Conservation (phyloP, 805 yeast genomes). For the Ogataea angusta region DNA sequence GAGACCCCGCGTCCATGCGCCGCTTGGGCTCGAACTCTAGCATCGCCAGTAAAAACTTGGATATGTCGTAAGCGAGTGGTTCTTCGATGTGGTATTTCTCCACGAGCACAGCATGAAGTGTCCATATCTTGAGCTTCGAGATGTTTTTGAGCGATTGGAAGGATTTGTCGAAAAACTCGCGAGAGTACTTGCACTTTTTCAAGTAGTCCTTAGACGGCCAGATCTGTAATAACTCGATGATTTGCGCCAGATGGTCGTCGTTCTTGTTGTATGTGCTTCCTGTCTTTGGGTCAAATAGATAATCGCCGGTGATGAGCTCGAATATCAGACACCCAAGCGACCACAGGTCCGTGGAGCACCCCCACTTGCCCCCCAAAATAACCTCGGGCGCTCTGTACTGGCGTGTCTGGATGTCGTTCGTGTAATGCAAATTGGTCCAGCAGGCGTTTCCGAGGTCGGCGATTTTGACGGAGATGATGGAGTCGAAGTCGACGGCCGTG, state of each 20-base stretch:
- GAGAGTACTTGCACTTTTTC: conserved; percentile 36
- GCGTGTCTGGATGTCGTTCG: conserved; percentile 66
- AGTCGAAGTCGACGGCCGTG: conserved; percentile 24
- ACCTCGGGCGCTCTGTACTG: conserved; percentile 68
- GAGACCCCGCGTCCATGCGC: conserved; percentile 53
- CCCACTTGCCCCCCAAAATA: conserved; percentile 57
- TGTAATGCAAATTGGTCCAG: conserved; percentile 59
- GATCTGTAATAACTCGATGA: conserved; percentile 46
- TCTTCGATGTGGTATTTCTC: conserved; percentile 47
- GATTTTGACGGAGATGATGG: conserved; percentile 46
- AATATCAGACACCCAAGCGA: conserved; percentile 56
- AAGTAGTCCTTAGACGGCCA: conserved; percentile 40
- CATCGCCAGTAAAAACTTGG: conserved; percentile 49
- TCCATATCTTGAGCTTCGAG: conserved; percentile 49
- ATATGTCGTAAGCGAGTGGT: conserved; percentile 36
- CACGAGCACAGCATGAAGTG: conserved; percentile 44
- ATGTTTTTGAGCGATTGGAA: conserved; percentile 39
- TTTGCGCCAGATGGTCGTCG: conserved; percentile 63
- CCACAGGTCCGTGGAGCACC: conserved; percentile 62
- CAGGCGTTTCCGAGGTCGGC: conserved; percentile 74
- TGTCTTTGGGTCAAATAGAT: conserved; percentile 56
- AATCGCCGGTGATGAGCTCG: conserved; percentile 61
- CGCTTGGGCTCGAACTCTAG: conserved; percentile 45
- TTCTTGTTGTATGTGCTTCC: conserved; percentile 47
- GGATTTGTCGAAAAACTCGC: conserved; percentile 39